Evolutionary conservation across 108 stramenopile species (phyloP), one percentile per base, ranked within the genome.

Genomic region (Schizochytrium sp.): DNA sequence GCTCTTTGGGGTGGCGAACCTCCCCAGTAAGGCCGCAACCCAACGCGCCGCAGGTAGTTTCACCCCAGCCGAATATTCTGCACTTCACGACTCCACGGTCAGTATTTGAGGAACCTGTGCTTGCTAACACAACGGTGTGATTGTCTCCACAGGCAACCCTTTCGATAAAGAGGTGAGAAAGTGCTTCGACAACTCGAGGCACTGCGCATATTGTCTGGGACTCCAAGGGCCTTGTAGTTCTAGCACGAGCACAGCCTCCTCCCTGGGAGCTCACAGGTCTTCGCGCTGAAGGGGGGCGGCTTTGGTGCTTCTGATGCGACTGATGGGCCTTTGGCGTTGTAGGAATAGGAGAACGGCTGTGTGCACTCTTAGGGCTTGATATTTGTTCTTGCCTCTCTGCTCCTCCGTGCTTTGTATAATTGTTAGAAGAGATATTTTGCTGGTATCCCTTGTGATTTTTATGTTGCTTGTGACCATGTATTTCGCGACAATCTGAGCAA

Each of bases 1-100:
- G 45, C 73, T 83, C 73, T 4, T 53, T 19, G 73, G 73, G 73
- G 19, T 83, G 73, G 28, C 73, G 73, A 46, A 53, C 49, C 13
- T 83, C 1, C 28, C 49, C 50, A 7, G 46, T 38, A 50, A 83
- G 4, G 4, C 50, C 50, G 73, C 73, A 47, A 28, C 73, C 73
- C 49, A 83, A 50, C 46, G 73, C 73, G 5, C 73, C 73, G 50
- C 50, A 53, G 28, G 50, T n/a, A 83, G 49, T n/a, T 7, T 83
- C 73, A 8, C 73, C 73, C 73, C 73, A 83, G 46, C 73, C 73
- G 19, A 83, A 83, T 12, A 83, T 83, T 7, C 73, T 46, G 50
- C 73, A 83, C 73, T 83, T 83, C 19, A 83, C 73, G 5, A 83
- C 73, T 46, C 73, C 73, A 7, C 73, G 73, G 19, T 83, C 73